A percentile compares a stretch with the other conserved stretches of the same genome.
phyloP scores from a whole-genome alignment of 805 yeast genomes.

The Starmerella asiatica region DNA sequence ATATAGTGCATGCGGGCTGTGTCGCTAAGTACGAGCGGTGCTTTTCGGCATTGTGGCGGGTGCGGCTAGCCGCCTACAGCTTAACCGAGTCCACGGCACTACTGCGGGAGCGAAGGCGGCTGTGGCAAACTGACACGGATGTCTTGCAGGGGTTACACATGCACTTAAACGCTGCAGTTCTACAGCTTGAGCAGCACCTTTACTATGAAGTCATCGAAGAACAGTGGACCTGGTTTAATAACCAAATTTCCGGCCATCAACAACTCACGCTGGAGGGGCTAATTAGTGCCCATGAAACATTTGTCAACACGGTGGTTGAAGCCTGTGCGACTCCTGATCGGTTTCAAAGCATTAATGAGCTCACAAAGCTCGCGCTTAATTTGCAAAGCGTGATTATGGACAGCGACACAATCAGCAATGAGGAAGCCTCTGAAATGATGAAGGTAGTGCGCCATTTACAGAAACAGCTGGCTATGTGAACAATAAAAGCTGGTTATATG shows the following conservation, averaged over 20 bases:
- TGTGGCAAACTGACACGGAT: too few relatives aligned
- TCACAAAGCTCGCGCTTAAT: slow-evolving; percentile 3
- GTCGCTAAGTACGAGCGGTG: slow-evolving; percentile 51
- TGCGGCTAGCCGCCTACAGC: slow-evolving; percentile 47
- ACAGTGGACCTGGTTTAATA: slow-evolving; percentile 22
- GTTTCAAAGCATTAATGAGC: slow-evolving; percentile 1
- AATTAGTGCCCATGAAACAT: slow-evolving; percentile 25
- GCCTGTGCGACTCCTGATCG: slow-evolving; percentile 2
- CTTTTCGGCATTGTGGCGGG: slow-evolving; percentile 74
- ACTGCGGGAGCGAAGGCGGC: too few relatives aligned
- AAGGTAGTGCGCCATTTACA: too few relatives aligned
- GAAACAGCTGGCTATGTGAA: too few relatives aligned
- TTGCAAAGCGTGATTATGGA: slow-evolving; percentile 2
- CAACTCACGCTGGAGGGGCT: slow-evolving; percentile 27
- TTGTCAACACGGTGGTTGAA: slow-evolving; percentile 21
- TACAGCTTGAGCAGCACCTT: slow-evolving; percentile 28
- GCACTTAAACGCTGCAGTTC: slow-evolving; percentile 1
- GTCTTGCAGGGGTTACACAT: neutral
- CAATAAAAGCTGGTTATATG: too few relatives aligned
- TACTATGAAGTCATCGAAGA: slow-evolving; percentile 29
- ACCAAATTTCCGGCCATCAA: neutral
- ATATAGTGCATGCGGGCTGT: slow-evolving; percentile 39
- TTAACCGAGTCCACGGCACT: slow-evolving; percentile 24
- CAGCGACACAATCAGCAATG: neutral
- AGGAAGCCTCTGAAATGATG: too few relatives aligned